Evolutionary conservation across 2,329 filamentous ascomycete species (phyloP).

Genomic region (Trichoderma sp.): DNA sequence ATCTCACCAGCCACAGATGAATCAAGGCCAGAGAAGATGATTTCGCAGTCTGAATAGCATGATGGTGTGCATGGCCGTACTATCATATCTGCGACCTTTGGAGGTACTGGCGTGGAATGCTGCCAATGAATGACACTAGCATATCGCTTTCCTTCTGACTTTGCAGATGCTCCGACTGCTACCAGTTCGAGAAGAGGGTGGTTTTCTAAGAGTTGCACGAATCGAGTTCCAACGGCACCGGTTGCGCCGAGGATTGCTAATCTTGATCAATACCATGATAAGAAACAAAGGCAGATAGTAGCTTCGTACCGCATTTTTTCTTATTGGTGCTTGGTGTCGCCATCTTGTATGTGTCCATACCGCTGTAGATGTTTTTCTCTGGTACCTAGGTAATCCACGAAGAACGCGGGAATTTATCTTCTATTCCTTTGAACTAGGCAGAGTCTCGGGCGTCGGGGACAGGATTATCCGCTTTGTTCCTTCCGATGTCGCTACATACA

Average conservation of each 20-base stretch:
- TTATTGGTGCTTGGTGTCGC: conserved; percentile 14
- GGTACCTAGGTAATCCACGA: too few relatives aligned
- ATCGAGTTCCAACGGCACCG: conserved; percentile 22
- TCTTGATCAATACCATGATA: not conserved
- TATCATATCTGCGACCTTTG: conserved; percentile 16
- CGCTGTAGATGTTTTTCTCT: not conserved
- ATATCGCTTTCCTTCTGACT: conserved; percentile 21
- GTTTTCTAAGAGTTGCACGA: conserved; percentile 22
- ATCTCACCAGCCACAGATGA: conserved; percentile 21
- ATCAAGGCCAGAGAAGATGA: conserved; percentile 23
- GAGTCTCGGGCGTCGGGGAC: too few relatives aligned
- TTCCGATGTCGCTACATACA: too few relatives aligned
- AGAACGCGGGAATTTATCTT: too few relatives aligned
- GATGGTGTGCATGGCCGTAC: conserved; percentile 14
- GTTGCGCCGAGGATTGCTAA: conserved; percentile 19
- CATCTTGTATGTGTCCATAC: conserved; percentile 13
- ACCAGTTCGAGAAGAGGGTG: conserved; percentile 14
- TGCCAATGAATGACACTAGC: conserved; percentile 21
- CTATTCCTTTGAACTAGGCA: too few relatives aligned
- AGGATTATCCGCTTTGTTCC: too few relatives aligned
- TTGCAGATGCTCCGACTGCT: conserved; percentile 23
- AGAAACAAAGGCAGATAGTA: conserved; percentile 14
- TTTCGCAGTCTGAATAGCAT: conserved; percentile 20
- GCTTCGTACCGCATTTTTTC: conserved; percentile 17
- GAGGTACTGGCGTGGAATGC: not conserved